These are phyloP conservation scores for Exutisphaerella laricina DNA, from an alignment of 2,329 filamentous ascomycete genomes.

Conservation along the genomic window DNA sequence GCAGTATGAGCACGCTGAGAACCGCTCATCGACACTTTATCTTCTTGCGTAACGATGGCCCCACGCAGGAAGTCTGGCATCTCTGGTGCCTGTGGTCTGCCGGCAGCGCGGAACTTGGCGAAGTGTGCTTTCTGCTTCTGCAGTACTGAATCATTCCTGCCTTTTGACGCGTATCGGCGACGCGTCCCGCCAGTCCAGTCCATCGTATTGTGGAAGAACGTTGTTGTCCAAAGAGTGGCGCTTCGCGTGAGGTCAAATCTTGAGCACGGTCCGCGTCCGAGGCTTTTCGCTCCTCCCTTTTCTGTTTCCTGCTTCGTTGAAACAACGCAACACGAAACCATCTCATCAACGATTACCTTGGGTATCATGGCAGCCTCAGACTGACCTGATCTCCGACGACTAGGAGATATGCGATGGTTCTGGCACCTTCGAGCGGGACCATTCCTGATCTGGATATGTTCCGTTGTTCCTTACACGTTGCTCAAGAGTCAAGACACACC, in stretches of 20 bases:
- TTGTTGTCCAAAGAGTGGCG: no score
- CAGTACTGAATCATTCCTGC: conserved; percentile 32
- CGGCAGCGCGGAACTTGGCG: conserved; percentile 34
- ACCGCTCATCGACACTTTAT: background rate
- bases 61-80: conserved; percentile 12
- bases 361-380: no score
- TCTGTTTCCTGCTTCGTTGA: background rate
- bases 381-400: no score
- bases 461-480: no score
- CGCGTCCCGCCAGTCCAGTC: conserved; percentile 47
- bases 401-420: no score
- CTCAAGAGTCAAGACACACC: no score
- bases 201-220: conserved; percentile 36
- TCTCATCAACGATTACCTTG: background rate
- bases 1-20: background rate
- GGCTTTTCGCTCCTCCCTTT: no score
- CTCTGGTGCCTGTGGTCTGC: conserved; percentile 11
- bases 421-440: no score
- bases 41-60: conserved; percentile 7
- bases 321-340: background rate
- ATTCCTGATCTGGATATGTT: no score
- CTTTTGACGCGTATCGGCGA: conserved; percentile 27
- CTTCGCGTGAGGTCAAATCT: no score
- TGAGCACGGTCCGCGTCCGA: no score
- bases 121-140: conserved; percentile 45